Percentiles rank a stretch among this genome's conserved stretches.
Evolutionary conservation across 169 alveolate species (phyloP).

Genomic region (Theileria annulata): DNA sequence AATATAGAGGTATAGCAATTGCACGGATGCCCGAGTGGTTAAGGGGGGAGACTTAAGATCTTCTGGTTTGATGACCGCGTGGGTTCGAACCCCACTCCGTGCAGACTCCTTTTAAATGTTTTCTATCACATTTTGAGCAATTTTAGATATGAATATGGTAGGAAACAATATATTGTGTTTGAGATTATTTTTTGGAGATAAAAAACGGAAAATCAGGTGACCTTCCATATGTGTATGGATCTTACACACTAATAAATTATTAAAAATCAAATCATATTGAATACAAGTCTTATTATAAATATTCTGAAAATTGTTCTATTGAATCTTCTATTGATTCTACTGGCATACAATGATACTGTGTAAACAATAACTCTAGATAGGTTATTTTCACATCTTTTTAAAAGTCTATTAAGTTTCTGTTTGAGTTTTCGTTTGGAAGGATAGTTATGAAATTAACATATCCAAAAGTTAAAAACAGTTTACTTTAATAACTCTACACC

Average conservation of each 20-base stretch:
- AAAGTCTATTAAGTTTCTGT: neutral
- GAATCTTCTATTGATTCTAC: too few species aligned
- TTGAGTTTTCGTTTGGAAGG: neutral
- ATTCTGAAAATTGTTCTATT: neutral
- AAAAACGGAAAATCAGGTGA: neutral
- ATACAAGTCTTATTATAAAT: too few species aligned
- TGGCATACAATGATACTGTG: neutral
- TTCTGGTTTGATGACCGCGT: slow-evolving; percentile 94
- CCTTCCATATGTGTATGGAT: neutral
- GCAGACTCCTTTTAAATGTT: slow-evolving; percentile 63
- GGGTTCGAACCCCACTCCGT: slow-evolving; percentile 97
- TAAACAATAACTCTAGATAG: neutral
- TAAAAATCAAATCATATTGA: too few species aligned
- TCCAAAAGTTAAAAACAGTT: neutral
- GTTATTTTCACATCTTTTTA: neutral
- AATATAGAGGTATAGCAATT: slow-evolving; percentile 5
- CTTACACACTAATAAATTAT: neutral
- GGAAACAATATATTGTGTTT: too few species aligned
- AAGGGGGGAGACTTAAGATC: slow-evolving; percentile 97
- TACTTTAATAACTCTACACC: neutral
- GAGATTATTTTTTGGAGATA: neutral
- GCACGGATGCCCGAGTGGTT: slow-evolving; percentile 97
- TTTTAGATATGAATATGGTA: neutral
- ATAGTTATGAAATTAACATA: neutral
- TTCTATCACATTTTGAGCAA: too few species aligned